phyloP scores from a whole-genome alignment of 2,329 filamentous ascomycete genomes.

The Colletotrichum camelliae region DNA sequence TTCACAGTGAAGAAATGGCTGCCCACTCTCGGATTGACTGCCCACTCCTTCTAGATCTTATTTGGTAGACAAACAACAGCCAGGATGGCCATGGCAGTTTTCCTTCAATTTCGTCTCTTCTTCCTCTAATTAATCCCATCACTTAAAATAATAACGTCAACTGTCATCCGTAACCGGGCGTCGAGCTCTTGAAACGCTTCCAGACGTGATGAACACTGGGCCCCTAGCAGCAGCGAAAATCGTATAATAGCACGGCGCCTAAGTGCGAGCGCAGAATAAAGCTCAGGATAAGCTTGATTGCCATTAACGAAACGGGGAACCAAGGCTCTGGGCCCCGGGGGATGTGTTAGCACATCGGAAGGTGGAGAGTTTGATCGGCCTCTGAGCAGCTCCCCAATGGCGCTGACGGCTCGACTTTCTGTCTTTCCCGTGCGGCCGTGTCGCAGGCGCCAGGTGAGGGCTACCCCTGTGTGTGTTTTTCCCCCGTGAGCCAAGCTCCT shows the following conservation, averaged over 20 bases:
- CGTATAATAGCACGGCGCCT: background rate
- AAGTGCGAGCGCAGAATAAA: background rate
- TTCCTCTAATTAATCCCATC: background rate
- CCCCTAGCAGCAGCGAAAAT: background rate
- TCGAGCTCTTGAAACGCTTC: background rate
- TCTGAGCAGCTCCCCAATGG: background rate
- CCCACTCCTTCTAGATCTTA: background rate
- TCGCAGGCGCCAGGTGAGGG: background rate
- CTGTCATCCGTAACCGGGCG: background rate
- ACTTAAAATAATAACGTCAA: background rate
- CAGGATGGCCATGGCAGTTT: background rate
- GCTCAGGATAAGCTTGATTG: slow-evolving; percentile 5
- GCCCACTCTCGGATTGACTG: background rate
- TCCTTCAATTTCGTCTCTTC: background rate
- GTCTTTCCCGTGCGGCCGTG: background rate
- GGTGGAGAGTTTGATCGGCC: background rate
- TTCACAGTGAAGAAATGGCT: background rate
- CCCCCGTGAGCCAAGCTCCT: background rate
- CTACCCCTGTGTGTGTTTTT: background rate
- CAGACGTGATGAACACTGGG: background rate
- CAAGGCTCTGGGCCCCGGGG: background rate
- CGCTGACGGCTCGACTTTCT: background rate
- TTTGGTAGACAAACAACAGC: background rate
- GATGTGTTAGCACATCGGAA: background rate
- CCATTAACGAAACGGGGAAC: background rate